Conservation (phyloP, 768 basidiomycete genomes). For the Daedalea quercina region DNA sequence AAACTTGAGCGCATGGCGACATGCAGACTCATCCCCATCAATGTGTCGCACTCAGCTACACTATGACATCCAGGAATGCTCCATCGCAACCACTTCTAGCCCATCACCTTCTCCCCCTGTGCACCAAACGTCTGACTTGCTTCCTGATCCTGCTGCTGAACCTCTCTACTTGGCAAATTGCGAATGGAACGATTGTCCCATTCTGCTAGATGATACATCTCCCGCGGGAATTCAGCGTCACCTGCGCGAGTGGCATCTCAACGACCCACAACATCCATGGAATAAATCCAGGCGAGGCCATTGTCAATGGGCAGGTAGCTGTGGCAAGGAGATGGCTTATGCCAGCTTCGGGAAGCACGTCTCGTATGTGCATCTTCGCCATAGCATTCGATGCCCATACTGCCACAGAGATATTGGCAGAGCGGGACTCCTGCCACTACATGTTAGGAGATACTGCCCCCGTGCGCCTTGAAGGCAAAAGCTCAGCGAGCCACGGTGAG, state of each 20-base stretch:
- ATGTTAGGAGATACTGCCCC: not conserved
- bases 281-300: not conserved
- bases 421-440: not conserved
- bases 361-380: constrained; percentile 13
- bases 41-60: too few relatives aligned
- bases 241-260: constrained; percentile 7
- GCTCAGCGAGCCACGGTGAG: not conserved
- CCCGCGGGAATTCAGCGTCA: constrained; percentile 6
- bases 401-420: constrained; percentile 5
- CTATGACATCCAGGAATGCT: too few relatives aligned
- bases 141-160: not conserved
- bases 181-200: not conserved
- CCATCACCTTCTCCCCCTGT: too few relatives aligned
- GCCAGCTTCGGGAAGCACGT: constrained; percentile 16
- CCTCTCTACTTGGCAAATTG: not conserved
- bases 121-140: too few relatives aligned
- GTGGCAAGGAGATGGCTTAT: constrained; percentile 11
- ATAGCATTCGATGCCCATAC: constrained; percentile 10
- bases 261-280: not conserved
- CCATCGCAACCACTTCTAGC: too few relatives aligned
- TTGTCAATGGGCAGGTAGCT: not conserved
- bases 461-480: not conserved
- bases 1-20: too few relatives aligned
- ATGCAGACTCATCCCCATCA: too few relatives aligned
- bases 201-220: constrained; percentile 6